Evolutionary conservation across 441 rosid species (phyloP).

Genomic region (Iberis amara): DNA sequence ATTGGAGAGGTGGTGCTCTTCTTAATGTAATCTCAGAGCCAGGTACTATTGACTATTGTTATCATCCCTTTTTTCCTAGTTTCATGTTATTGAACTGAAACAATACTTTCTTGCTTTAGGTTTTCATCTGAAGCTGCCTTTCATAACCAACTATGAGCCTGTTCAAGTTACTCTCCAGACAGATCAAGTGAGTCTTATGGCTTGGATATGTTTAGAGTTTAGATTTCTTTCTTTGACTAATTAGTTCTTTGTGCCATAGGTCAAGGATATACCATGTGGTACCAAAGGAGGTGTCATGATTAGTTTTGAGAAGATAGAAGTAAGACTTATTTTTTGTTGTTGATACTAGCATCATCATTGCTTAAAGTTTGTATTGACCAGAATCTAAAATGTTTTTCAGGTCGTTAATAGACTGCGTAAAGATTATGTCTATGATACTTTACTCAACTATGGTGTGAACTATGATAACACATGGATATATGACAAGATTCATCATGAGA

Average conservation of each 20-base stretch:
- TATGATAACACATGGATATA: slow-evolving; percentile 93
- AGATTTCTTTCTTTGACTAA: neutral
- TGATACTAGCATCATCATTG: neutral
- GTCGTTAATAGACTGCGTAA: slow-evolving; percentile 79
- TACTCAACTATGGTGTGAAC: slow-evolving; percentile 74
- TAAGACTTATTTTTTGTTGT: slow-evolving; percentile 23
- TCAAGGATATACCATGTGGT: slow-evolving; percentile 90
- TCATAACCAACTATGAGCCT: slow-evolving; percentile 73
- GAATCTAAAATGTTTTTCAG: slow-evolving; percentile 30
- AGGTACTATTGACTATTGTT: too few species aligned
- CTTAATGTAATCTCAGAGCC: slow-evolving; percentile 56
- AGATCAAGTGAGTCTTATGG: slow-evolving; percentile 48
- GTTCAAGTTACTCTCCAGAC: slow-evolving; percentile 95
- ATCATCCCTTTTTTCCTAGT: neutral
- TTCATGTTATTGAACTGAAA: slow-evolving; percentile 3
- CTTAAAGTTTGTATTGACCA: slow-evolving; percentile 7
- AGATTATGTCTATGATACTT: slow-evolving; percentile 70
- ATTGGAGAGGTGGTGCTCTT: slow-evolving; percentile 95
- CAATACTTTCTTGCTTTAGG: slow-evolving; percentile 37
- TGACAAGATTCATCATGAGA: slow-evolving; percentile 96
- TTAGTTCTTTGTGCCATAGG: slow-evolving; percentile 38
- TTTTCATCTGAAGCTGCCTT: slow-evolving; percentile 74
- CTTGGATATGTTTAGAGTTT: slow-evolving; percentile 15
- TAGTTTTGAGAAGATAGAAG: slow-evolving; percentile 86
- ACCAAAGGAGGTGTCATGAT: slow-evolving; percentile 97